phyloP scores from a whole-genome alignment of 352 stramenopile species.

The Stramenopiles sp. region DNA sequence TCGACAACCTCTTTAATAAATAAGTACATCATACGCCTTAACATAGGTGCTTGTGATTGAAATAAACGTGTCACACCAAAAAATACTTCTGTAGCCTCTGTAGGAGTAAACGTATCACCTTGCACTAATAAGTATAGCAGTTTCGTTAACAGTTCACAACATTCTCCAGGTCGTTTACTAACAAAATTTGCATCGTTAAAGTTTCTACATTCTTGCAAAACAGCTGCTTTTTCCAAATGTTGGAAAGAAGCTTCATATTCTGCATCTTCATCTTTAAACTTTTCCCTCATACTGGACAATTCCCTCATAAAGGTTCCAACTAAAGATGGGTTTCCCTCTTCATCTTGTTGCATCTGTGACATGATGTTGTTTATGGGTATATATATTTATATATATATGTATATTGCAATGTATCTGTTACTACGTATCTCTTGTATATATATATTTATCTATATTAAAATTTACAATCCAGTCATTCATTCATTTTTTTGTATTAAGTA shows the following conservation, averaged over 20 bases:
- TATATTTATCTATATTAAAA: too few species aligned
- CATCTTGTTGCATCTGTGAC: too few species aligned
- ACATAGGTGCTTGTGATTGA: constrained; percentile 39
- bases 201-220: constrained; percentile 91
- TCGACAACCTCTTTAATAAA: constrained; percentile 96
- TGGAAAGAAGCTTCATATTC: constrained; percentile 73
- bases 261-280: constrained; percentile 96
- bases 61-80: constrained; percentile 99
- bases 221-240: constrained; percentile 76
- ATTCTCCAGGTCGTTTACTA: constrained; percentile 85
- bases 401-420: too few species aligned
- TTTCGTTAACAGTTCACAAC: constrained; percentile 96
- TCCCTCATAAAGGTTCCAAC: constrained; percentile 34
- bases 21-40: constrained; percentile 96
- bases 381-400: too few species aligned
- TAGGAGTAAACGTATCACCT: constrained; percentile 80
- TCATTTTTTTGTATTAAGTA: too few species aligned
- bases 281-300: constrained; percentile 88
- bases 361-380: too few species aligned
- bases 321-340: constrained; percentile 19
- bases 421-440: too few species aligned
- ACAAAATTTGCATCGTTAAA: constrained; percentile 94
- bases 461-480: too few species aligned
- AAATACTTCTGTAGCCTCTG: constrained; percentile 91
- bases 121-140: constrained; percentile 92